Evolutionary conservation across 768 basidiomycete genomes (phyloP), one percentile per base, ranked within the genome.

Genomic region (Leccinum longicurvipes): DNA sequence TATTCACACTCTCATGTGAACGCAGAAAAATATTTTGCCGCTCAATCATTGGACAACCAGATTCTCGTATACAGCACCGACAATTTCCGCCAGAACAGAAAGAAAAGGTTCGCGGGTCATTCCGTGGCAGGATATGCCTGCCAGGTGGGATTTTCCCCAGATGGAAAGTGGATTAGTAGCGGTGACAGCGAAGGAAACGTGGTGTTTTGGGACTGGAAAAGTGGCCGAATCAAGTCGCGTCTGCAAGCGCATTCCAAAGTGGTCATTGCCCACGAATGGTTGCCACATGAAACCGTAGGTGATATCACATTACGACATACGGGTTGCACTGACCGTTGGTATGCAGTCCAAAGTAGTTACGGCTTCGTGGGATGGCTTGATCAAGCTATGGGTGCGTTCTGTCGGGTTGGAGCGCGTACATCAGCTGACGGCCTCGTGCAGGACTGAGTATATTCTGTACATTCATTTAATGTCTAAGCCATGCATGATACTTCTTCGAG

Each of bases 121-220:
- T 91, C 93, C 21, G 86, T 95, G 19, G 95, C 97, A 7, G 97
- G 97, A 12, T 98, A 98, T 71, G 97, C 97, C 2, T 97, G 94
- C 68, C 90, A 94, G 67, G 87, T 98, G 29, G 95, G 92, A 25
- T 99, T 99, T 74, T 97, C 95, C 17, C 94, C 97, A 1, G 97
- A 99, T 69, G 97, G 97, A 3, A 93, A 93, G 72, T 98, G 93
- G 90, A 90, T 99, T 65, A 95, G 92, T 66, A 95, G 93, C 56
- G 97, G 97, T 27, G 96, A 98, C 65, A 91, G 91, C 10, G 86
- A 88, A 62, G 97, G 97, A 9, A 94, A 97, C 70, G 80, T 99
- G 42, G 90, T 98, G 3, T 96, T 98, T 73, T 99, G 97, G 97
- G 97, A 98, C 72, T 99, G 93, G 91, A 98, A 97, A 76, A 95